These are phyloP conservation scores for Panaeolus papilionaceus DNA, from an alignment of 768 basidiomycete genomes.

Conservation along the genomic window DNA sequence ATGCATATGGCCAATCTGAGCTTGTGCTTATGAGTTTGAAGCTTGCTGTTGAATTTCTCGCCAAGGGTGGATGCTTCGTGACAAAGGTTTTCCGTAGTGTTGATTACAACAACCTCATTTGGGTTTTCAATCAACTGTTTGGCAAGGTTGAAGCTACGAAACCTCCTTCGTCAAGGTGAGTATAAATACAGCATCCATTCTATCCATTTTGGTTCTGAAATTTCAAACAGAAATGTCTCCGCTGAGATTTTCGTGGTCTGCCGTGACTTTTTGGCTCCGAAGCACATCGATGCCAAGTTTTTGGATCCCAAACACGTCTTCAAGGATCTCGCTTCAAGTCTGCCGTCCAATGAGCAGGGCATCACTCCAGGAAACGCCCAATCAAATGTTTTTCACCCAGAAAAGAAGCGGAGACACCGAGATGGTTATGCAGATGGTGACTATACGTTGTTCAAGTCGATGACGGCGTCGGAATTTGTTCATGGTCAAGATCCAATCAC, in stretches of 20 bases:
- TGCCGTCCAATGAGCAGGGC: slow-evolving; percentile 55
- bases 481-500: slow-evolving; percentile 73
- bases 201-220: slow-evolving; percentile 16
- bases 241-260: slow-evolving; percentile 99
- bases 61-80: slow-evolving; percentile 93
- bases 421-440: slow-evolving; percentile 97
- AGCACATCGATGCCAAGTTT: slow-evolving; percentile 96
- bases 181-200: slow-evolving; percentile 4
- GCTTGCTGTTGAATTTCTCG: slow-evolving; percentile 93
- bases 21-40: slow-evolving; percentile 95
- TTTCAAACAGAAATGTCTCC: slow-evolving; percentile 83
- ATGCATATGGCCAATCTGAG: slow-evolving; percentile 97
- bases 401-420: slow-evolving; percentile 92
- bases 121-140: slow-evolving; percentile 98
- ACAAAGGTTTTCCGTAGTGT: slow-evolving; percentile 98
- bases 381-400: slow-evolving; percentile 95
- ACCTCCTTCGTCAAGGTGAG: slow-evolving; percentile 89
- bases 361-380: slow-evolving; percentile 70
- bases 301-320: slow-evolving; percentile 98
- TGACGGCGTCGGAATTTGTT: slow-evolving; percentile 76
- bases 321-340: slow-evolving; percentile 75
- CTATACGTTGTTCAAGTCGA: slow-evolving; percentile 84
- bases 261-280: slow-evolving; percentile 92
- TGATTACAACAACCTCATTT: slow-evolving; percentile 98
- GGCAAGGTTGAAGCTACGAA: slow-evolving; percentile 98